phyloP scores from a whole-genome alignment of 108 stramenopile genomes.

The Discostella stelligeroides region DNA sequence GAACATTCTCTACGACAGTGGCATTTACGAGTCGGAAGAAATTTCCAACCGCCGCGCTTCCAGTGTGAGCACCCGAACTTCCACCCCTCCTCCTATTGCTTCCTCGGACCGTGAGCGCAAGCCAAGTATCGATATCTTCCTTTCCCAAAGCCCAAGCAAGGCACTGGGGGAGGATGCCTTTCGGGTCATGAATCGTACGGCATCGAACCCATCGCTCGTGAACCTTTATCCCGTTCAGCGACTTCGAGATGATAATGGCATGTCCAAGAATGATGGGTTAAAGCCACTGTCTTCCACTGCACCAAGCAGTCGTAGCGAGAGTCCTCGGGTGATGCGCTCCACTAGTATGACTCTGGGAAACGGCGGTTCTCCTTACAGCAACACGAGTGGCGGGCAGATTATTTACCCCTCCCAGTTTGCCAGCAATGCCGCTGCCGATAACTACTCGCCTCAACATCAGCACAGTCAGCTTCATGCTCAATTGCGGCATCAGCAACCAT shows the following conservation, averaged over 20 bases:
- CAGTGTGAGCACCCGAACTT: background rate
- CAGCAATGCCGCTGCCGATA: constrained; percentile 8
- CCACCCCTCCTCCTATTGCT: constrained; percentile 13
- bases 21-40: constrained; percentile 39
- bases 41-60: background rate
- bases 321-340: constrained; percentile 20
- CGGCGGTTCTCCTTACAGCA: constrained; percentile 25
- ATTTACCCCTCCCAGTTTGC: constrained; percentile 6
- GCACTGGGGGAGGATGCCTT: constrained; percentile 83
- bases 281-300: constrained; percentile 46
- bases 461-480: constrained; percentile 13
- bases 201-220: constrained; percentile 33
- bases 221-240: constrained; percentile 21
- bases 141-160: constrained; percentile 81
- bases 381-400: background rate
- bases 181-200: constrained; percentile 42
- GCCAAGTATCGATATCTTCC: constrained; percentile 71
- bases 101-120: constrained; percentile 51
- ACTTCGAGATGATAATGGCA: background rate
- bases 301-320: constrained; percentile 49
- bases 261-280: background rate
- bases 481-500: constrained; percentile 2
- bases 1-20: constrained; percentile 41
- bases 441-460: constrained; percentile 12
- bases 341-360: constrained; percentile 4